Base-by-base conservation (phyloP, 1,139 yeast species). In the Taphrina confusa region DNA sequence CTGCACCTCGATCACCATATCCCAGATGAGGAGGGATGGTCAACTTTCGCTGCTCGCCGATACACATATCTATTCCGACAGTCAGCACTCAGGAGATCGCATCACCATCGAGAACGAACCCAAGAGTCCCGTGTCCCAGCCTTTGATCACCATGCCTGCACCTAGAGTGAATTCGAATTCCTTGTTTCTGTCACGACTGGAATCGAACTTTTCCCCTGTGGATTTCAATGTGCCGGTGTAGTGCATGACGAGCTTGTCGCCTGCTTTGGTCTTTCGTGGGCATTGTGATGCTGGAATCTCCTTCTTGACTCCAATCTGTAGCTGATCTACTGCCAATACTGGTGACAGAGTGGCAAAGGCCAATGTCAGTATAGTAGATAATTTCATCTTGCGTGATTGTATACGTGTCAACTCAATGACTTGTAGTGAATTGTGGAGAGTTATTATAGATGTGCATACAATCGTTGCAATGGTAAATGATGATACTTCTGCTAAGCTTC, bases 61-160 rank as follows among this genome's bases (percentile, higher is more conserved):
- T 78, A 73, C 96, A 89, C 92, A 87, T 87, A 58, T 84, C 82
- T 27, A 76, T 66, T 42, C 25, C 25, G 9, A 18, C 25, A 37
- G 25, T 18, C 20, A 9, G 11, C 27, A n/a, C n/a, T 3, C 97
- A 62, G 91, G 88, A 11, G 5, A 18, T 25, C 18, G 9, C 18
- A 23, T 9, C 12, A 12, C 9, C 11, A 12, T 28, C 4, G 14
- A 23, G 8, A 16, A 23, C 45, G 31, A 11, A 23, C 47, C 47
- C 2, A 42, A n/a, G 69, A 92, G 95, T 79, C 98, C 98, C 70
- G 91, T 81, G 74, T 92, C 99, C 86, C 96, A 92, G 66, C 97
- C 98, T 76, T 88, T 88, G 79, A 94, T 94, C 71, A 95, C 97
- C 77, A 92, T 97, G 72, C 98, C 98, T 75, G 87, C 88, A 70